Percentiles rank a stretch among this genome's conserved stretches.
phyloP scores from a whole-genome alignment of 148 eudicot species.

The Rheum nobile region DNA sequence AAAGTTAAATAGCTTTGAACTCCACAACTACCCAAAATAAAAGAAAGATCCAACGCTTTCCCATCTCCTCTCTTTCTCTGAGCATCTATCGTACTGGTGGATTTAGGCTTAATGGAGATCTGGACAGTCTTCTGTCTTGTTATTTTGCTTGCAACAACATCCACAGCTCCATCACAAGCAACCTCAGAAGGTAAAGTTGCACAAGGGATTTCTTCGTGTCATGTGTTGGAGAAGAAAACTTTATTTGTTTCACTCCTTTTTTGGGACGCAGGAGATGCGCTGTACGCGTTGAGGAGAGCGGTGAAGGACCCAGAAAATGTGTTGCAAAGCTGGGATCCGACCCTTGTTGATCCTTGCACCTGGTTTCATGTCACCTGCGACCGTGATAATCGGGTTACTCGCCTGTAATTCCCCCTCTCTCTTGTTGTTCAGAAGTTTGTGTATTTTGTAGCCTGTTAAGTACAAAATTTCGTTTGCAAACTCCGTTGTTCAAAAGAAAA shows the following conservation, averaged over 20 bases:
- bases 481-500: too few relatives aligned
- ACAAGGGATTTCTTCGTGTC: background rate
- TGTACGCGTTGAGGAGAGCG: slow-evolving; percentile 51
- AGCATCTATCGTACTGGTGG: background rate
- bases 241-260: too few relatives aligned
- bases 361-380: slow-evolving; percentile 94
- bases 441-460: background rate
- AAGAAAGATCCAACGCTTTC: too few relatives aligned
- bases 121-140: slow-evolving; percentile 15
- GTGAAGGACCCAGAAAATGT: slow-evolving; percentile 54
- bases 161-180: slow-evolving; percentile 15
- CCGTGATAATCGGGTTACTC: slow-evolving; percentile 50
- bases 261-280: slow-evolving; percentile 49
- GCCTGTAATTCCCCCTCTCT: slow-evolving; percentile 37
- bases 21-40: background rate
- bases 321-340: slow-evolving; percentile 85
- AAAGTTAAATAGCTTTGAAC: background rate
- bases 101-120: slow-evolving; percentile 16
- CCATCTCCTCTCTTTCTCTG: slow-evolving; percentile 11
- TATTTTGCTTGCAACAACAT: slow-evolving; percentile 9
- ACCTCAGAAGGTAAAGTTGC: slow-evolving; percentile 34
- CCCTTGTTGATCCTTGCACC: slow-evolving; percentile 86
- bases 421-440: background rate
- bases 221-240: too few relatives aligned
- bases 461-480: background rate